phyloP scores from a whole-genome alignment of 345 rosid genomes.

The Corchorus capsularis region DNA sequence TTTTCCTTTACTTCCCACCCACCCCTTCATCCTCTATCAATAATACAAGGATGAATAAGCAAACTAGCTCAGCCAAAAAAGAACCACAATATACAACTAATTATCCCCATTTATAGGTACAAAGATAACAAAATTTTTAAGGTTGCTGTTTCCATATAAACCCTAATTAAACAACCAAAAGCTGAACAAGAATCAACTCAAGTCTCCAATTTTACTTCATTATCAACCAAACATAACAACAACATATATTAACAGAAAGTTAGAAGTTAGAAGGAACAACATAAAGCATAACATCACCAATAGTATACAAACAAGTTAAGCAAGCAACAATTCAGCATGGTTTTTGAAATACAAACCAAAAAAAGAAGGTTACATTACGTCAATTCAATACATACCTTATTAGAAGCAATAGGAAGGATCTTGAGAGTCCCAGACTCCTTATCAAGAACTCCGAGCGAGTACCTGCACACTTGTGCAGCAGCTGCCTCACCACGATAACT shows the following conservation, averaged over 20 bases:
- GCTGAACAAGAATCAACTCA: background rate
- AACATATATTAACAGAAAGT: background rate
- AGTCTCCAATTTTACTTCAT: background rate
- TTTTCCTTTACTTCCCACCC: background rate
- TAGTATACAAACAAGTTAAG: background rate
- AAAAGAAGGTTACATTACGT: background rate
- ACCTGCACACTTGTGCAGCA: constrained; percentile 58
- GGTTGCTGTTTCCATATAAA: background rate
- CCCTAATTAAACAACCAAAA: background rate
- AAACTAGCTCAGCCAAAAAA: constrained; percentile 2
- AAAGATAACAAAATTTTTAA: background rate
- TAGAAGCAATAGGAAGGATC: constrained; percentile 72
- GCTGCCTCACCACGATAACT: constrained; percentile 68
- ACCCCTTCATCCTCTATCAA: background rate
- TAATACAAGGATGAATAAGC: background rate
- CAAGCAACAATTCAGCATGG: background rate
- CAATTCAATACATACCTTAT: constrained; percentile 51
- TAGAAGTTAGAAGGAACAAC: background rate
- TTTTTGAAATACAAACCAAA: background rate
- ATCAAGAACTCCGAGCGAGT: constrained; percentile 72
- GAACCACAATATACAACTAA: background rate
- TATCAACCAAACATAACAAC: background rate
- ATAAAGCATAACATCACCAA: background rate
- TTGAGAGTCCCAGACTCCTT: constrained; percentile 59
- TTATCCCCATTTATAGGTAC: background rate